Evolutionary conservation across 2,329 filamentous ascomycete species (phyloP), one percentile per base, ranked within the genome.

Genomic region (Tolypocladium paradoxum): DNA sequence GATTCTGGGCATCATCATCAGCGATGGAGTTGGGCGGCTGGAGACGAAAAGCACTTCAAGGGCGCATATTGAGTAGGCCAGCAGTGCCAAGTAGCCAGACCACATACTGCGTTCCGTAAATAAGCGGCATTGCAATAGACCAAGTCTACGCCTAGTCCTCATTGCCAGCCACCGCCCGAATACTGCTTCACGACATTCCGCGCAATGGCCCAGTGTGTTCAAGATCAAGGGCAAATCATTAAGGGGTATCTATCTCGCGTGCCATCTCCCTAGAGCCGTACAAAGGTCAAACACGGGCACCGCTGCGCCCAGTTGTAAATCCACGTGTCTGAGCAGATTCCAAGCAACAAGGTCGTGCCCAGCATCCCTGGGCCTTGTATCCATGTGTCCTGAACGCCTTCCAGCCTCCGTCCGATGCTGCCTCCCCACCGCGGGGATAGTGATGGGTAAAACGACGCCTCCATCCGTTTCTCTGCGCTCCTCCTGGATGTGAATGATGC

Each of bases 1-100:
- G 83, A 88, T 97, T 52, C 66, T 99, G 38, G 88, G 88, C 0
- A 74, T 95, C 48, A 83, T 97, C 45, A 78, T 96, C 7, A 66
- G 67, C 2, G 93, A 97, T 68, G 76, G 75, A 3, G 68, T 57
- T 11, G 34, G 50, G 5, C 16, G 38, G 5, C 33, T 29, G 33
- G 47, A 38, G 6, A 33, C 37, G 12, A 48, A 54, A 6, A 51
- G 36, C 2, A 46, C 52, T 4, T 50, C 55, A 33, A 65, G 65
- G 45, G 48, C 51, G 14, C 63, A 63, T 50, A 33, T 57, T 33
- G 58, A 62, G 50, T 64, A 61, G 54, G n/a, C 5, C 14, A 31
- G 22, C 24, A 1, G 11, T n/a, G n/a, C n/a, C n/a, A n/a, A n/a
- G n/a, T 3, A 40, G 11, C 7, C 7, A 2, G 27, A n/a, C 7